These are phyloP conservation scores for Pestalotiopsis sp. DNA, from an alignment of 2,329 filamentous ascomycete genomes.

Conservation along the genomic window DNA sequence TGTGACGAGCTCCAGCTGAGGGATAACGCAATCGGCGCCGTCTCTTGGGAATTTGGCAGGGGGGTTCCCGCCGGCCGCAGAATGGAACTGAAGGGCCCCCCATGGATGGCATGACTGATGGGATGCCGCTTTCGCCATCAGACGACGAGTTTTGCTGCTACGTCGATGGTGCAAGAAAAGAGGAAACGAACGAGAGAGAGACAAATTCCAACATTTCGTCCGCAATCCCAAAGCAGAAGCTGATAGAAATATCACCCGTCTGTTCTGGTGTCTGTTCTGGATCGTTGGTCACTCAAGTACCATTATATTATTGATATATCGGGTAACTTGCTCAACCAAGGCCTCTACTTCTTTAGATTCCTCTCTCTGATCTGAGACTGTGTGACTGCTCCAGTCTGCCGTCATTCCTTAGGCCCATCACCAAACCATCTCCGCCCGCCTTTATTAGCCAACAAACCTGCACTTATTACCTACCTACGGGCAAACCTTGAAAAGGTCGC, in stretches of 20 bases:
- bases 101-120: constrained; percentile 4
- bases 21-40: constrained; percentile 16
- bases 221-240: constrained; percentile 6
- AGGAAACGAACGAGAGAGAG: background rate
- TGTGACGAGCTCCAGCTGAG: constrained; percentile 12
- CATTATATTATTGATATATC: background rate
- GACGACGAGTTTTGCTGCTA: constrained; percentile 3
- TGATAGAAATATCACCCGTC: background rate
- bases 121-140: constrained; percentile 7
- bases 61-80: background rate
- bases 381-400: background rate
- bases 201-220: background rate
- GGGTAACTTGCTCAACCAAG: background rate
- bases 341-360: background rate
- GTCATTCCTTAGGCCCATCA: background rate
- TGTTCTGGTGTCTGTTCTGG: background rate
- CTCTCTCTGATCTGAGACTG: background rate
- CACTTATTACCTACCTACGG: background rate
- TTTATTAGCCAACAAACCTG: background rate
- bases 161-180: background rate
- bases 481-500: background rate
- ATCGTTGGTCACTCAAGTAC: too few relatives aligned
- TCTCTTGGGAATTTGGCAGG: background rate
- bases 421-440: background rate
- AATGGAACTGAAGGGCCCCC: background rate